Evolutionary conservation across 176 grass and related monocot genomes (phyloP), one percentile per base, ranked within the genome.

Genomic region (Canna indica): DNA sequence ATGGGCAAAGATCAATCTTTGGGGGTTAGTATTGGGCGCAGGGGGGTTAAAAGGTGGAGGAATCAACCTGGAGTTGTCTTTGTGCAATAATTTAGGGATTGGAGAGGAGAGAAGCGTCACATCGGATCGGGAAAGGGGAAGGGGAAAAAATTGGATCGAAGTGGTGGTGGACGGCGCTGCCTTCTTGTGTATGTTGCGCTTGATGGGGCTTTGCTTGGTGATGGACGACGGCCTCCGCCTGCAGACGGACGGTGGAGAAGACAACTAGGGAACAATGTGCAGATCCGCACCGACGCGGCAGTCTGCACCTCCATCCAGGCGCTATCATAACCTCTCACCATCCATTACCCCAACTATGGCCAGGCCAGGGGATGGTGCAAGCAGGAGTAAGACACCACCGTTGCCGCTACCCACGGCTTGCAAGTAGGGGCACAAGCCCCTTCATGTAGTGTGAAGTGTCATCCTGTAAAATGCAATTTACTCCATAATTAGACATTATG

Each of bases 401-500:
- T 84, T 16, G 72, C 47, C 14, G 72, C 78, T 0, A 79, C 85
- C 1, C 76, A 78, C 7, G 73, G 68, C 60, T 50, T 85, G 64
- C 88, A 30, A 96, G 79, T 6, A 96, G 74, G 34, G 87, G 91
- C 14, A 88, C 68, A 26, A 87, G 39, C 47, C 91, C 91, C 75
- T 96, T 96, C 72, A 96, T 72, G 80, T 96, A 96, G 77, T 96
- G 87, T 0, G 91, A 96, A 41, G 85, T 80, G 3, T 88, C 91
- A 9, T 96, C 91, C 91, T 96, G 85, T 54, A 80, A 33, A 59
- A 25, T 47, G 60, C 4, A 58, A 57, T 59, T 3, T 14, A 17
- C 15, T 36, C 32, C 22, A 13, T 29, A 32, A 29, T 28, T 48
- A 17, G 18, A n/a, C n/a, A n/a, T n/a, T n/a, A n/a, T n/a, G n/a